Percentiles rank a stretch among this genome's conserved stretches.
Evolutionary conservation across 805 yeast genomes (phyloP).

Genomic region (Metschnikowia kofuensis): DNA sequence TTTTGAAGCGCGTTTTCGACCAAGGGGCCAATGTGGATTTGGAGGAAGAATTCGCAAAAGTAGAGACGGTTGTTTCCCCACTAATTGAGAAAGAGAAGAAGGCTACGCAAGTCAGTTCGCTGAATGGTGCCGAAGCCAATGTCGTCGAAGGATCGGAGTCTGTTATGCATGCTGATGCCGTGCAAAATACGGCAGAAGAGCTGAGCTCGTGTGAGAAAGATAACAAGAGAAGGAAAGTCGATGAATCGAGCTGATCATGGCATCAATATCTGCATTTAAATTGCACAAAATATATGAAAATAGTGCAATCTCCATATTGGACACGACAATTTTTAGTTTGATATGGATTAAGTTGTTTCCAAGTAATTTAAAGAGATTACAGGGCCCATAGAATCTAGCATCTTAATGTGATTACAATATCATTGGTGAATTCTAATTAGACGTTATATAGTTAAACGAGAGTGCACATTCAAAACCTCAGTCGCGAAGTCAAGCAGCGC

Average conservation of each 20-base stretch:
- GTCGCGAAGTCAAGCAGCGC: too few species aligned
- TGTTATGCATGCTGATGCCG: not conserved
- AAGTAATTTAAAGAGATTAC: too few species aligned
- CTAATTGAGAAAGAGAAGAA: not conserved
- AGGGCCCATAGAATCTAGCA: too few species aligned
- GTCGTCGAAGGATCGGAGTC: not conserved
- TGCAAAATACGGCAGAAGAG: not conserved
- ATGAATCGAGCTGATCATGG: not conserved
- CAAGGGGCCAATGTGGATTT: constrained; percentile 26
- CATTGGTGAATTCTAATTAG: too few species aligned
- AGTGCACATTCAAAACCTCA: too few species aligned
- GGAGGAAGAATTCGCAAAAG: constrained; percentile 19
- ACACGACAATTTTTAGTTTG: too few species aligned
- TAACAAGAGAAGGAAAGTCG: constrained; percentile 4
- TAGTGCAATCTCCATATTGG: too few species aligned
- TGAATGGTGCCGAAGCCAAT: not conserved
- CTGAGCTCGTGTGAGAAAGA: not conserved
- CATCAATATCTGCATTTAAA: too few species aligned
- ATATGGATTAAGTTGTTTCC: too few species aligned
- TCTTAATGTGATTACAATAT: too few species aligned
- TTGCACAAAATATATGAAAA: too few species aligned
- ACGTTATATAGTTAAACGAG: too few species aligned
- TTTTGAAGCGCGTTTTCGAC: constrained; percentile 52
- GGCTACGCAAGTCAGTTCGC: not conserved
- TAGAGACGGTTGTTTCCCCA: not conserved